Evolutionary conservation across 164 flowering plant species (phyloP).

Genomic region (Saururus chinensis): DNA sequence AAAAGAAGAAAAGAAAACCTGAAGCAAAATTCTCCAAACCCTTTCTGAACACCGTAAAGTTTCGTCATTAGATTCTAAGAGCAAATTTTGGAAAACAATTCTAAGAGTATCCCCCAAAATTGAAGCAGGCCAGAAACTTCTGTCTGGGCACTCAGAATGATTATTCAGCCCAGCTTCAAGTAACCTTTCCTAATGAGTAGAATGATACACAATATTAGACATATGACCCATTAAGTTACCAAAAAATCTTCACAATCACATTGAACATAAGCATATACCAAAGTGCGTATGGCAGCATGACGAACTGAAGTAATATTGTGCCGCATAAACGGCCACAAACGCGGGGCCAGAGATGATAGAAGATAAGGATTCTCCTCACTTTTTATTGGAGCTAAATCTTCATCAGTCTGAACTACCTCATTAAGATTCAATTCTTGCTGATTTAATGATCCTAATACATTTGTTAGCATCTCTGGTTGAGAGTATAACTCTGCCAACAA

Average conservation of each 20-base stretch:
- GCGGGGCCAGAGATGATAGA: conserved; percentile 77
- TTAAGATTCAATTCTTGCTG: conserved; percentile 53
- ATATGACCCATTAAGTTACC: neutral
- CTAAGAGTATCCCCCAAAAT: conserved; percentile 91
- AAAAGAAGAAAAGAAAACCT: conserved; percentile 57
- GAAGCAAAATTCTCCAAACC: conserved; percentile 88
- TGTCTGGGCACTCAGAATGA: conserved; percentile 25
- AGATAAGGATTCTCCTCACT: conserved; percentile 58
- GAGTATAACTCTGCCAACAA: conserved; percentile 95
- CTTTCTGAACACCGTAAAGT: conserved; percentile 78
- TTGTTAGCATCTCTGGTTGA: conserved; percentile 76
- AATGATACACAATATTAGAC: neutral
- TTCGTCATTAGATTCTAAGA: conserved; percentile 78
- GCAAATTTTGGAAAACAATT: conserved; percentile 89
- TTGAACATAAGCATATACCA: conserved; percentile 36
- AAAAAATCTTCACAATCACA: neutral
- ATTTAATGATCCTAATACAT: conserved; percentile 33
- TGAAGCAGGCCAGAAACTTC: conserved; percentile 80
- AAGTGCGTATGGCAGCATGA: conserved; percentile 77
- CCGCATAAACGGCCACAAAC: conserved; percentile 99
- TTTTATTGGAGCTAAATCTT: conserved; percentile 22
- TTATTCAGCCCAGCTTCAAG: conserved; percentile 76
- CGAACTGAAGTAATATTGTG: conserved; percentile 94
- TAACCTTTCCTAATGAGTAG: conserved; percentile 56
- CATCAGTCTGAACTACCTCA: conserved; percentile 40